Base-by-base conservation (phyloP, 768 basidiomycete genomes). In the Naganishia vaughanmartiniae region DNA sequence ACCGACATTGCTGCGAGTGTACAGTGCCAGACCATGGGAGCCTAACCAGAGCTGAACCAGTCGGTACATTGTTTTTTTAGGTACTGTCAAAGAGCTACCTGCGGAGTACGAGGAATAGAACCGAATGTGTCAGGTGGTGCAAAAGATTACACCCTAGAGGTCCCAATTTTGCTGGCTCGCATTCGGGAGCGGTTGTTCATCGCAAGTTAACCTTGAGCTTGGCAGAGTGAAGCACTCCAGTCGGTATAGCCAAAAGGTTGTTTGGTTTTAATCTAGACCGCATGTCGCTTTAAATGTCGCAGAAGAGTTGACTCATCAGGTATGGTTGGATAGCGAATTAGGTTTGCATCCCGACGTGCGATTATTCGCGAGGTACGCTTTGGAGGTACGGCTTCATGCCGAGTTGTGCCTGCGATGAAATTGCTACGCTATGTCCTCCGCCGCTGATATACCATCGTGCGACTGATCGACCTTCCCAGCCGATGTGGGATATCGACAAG, bases 21-120 rank as follows among this genome's bases (percentile, higher is more conserved):
- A 33, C 3, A 55, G 28, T 30, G 11, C 26, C 30, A 55, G 30
- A 11, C 48, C 48, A n/a, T n/a, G 7, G 3, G 24, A 26, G 7
- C n/a, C n/a, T n/a, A n/a, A n/a, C n/a, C n/a, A n/a, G n/a, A n/a
- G 42, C 15, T 42, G 42, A 42, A 7, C 15, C 39, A 42, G 12
- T 26, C 36, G 4, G 28, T 58, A 26, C 60, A 7, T 45, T 15
- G 31, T 11, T 46, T 17, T 15, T n/a, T 9, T 30, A 63, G 42
- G 4, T 63, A 42, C 28, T 45, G 60, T 30, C 17, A 28, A 45
- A n/a, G 60, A 26, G 24, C n/a, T 30, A 45, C 60, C 7, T 63
- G 60, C 60, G 60, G 60, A 26, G 17, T 15, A 7, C 60, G 42
- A 42, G 60, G 60, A 28, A 45, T 21, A 12, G n/a, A n/a, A 19